Evolutionary conservation across 208 protist genomes (phyloP), one percentile per base, ranked within the genome.

Genomic region (Wallacemonas rigidus): DNA sequence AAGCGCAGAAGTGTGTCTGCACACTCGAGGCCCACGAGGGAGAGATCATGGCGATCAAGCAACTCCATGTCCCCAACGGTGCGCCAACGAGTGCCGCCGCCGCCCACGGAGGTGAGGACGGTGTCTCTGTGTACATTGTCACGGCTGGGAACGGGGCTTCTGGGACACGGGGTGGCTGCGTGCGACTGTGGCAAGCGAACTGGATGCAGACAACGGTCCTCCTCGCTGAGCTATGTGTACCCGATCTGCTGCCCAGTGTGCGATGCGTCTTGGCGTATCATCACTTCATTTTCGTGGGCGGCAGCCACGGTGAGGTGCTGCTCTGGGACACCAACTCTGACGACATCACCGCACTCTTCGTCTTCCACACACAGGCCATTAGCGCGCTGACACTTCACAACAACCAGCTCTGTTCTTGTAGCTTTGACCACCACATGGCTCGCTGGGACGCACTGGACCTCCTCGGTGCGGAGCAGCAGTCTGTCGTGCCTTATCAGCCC

Each of bases 391-490:
- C 79, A 35, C 69, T 76, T 47, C 64, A 79, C 36, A 84, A 82
- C 40, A 77, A 81, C 62, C 71, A 83, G 43, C 61, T 88, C 36
- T 71, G 48, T 50, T 77, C 72, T 62, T 55, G 48, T 62, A 70
- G 70, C 36, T 81, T 83, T 38, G 83, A 88, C 73, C 76, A 85
- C 71, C 62, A 62, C n/a, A 54, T 88, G 47, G 75, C 71, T 17
- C 74, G 79, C n/a, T 88, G 83, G 83, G 67, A 78, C 71, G 63
- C 85, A 55, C 53, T 47, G 45, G 71, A 79, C 41, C 45, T 85
- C 1, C 62, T 88, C 3, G 57, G 43, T 2, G 36, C n/a, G n/a
- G 69, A 65, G 38, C 64, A 36, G 62, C 71, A 71, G 72, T n/a
- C 72, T 44, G 15, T 67, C 12, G 48, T 56, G 54, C 60, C 58